Evolutionary conservation across 2,329 filamentous ascomycete genomes (phyloP), one percentile per base, ranked within the genome.

Genomic region (Diaporthe humulicola): DNA sequence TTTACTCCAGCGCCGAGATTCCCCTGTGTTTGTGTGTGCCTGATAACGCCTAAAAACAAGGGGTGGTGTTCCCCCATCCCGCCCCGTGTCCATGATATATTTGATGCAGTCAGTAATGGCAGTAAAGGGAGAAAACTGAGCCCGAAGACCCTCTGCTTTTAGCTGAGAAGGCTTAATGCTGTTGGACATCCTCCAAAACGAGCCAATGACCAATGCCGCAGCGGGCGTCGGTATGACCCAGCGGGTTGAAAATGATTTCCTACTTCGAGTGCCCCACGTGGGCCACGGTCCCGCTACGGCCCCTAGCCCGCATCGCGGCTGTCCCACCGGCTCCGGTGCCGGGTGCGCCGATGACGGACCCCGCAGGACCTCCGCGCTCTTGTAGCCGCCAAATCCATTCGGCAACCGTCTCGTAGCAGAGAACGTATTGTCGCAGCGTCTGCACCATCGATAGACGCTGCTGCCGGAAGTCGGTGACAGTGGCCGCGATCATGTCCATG

Each of bases 361-460:
- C 84, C 6, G 64, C 75, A 14, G 73, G 57, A 6, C 74, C 76
- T 2, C 73, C 76, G 15, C 76, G 77, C 57, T 87, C 87, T 71
- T 90, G 86, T 52, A 87, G 79, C 77, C 89, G 84, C 79, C 84
- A 85, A 38, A 97, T 84, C 95, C 96, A 99, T 84, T 98, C 96
- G 72, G 97, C 86, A 9, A 98, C 89, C 54, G 94, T 97, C 86
- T 99, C 97, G 83, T 99, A 99, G 83, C 97, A 99, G 45, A 99
- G 90, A 67, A 98, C 96, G 85, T 94, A 98, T 83, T 99, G 97
- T 76, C 95, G 89, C 74, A 98, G 86, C 80, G 94, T 98, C 84
- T 98, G 97, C 57, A 99, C 96, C 96, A 98, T 99, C 84, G 95
- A 98, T 28, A 98, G 85, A 77, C 97, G 88, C 85, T 99, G 97